Base-by-base conservation (phyloP, 768 basidiomycete species). In the Heimioporus sp. region DNA sequence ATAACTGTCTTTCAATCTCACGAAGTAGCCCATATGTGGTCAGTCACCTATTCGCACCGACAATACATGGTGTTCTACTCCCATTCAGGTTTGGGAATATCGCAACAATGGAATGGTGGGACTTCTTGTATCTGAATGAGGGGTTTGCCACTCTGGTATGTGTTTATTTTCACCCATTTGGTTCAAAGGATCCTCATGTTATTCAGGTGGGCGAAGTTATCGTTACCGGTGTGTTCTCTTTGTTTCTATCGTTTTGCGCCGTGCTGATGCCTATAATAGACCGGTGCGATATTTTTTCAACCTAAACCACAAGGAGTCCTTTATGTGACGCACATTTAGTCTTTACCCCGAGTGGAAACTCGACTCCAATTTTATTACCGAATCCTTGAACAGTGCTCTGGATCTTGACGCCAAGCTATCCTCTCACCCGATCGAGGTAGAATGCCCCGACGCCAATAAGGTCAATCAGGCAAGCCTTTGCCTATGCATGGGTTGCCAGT, bases 101-200 rank as follows among this genome's bases (percentile, higher is more conserved):
- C 60, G 87, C 90, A 8, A 96, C 92, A 0, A 94, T 95, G 92
- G 82, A 82, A 61, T 92, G 91, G 90, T 93, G 90, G 90, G 83
- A 89, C 55, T 85, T 89, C 66, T 76, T 92, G 43, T 90, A 89
- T 68, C 71, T 90, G 51, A 90, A 89, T 55, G 88, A 90, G 83
- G 87, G 91, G 17, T 92, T 93, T 66, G 90, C 91, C 6, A 92
- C 90, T 4, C 67, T 93, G 73, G 89, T 87, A 56, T 51, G 80
- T 71, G 49, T 17, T 34, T 15, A 32, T 43, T 32, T 39, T n/a
- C 24, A 17, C 19, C 30, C 32, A 28, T 28, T 37, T 37, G 2
- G 28, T 10, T 36, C 9, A 19, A 43, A 35, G 16, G 12, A 1
- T 43, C 34, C 38, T 55, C 55, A 54, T 31, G 55, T 43, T 42